These are phyloP conservation scores for Meredithiella fracta DNA, from an alignment of 2,329 filamentous ascomycete genomes.

Conservation along the genomic window DNA sequence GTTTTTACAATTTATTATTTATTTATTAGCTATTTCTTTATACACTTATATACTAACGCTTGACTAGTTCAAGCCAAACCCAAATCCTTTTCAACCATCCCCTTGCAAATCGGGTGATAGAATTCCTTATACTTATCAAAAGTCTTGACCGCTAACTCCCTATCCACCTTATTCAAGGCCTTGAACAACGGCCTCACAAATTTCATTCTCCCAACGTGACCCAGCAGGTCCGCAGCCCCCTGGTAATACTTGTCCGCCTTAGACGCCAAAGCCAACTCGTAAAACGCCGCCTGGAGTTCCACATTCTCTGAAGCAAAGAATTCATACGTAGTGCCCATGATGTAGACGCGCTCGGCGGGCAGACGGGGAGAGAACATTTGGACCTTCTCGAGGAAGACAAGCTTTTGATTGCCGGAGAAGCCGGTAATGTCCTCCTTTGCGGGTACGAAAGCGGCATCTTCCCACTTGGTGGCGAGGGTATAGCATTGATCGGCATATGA, in stretches of 20 bases:
- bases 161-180: conserved; percentile 57
- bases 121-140: conserved; percentile 82
- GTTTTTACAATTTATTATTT: not conserved
- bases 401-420: conserved; percentile 73
- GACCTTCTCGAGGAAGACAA: conserved; percentile 75
- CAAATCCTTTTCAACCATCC: conserved; percentile 75
- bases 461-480: conserved; percentile 66
- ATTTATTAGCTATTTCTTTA: not conserved
- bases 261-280: conserved; percentile 60
- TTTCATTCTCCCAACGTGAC: conserved; percentile 86
- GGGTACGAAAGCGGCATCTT: conserved; percentile 48
- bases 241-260: conserved; percentile 52
- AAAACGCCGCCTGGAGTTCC: conserved; percentile 69
- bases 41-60: not conserved
- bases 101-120: conserved; percentile 85
- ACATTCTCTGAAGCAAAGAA: conserved; percentile 65
- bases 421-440: conserved; percentile 48
- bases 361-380: conserved; percentile 52
- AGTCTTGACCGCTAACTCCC: conserved; percentile 57
- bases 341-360: conserved; percentile 44
- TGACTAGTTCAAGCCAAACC: conserved; percentile 4
- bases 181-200: conserved; percentile 79
- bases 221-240: conserved; percentile 58
- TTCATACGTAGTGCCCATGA: conserved; percentile 60
- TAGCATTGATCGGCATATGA: conserved; percentile 75